phyloP scores from a whole-genome alignment of 73 alveolate genomes.

The Stentor coeruleus region DNA sequence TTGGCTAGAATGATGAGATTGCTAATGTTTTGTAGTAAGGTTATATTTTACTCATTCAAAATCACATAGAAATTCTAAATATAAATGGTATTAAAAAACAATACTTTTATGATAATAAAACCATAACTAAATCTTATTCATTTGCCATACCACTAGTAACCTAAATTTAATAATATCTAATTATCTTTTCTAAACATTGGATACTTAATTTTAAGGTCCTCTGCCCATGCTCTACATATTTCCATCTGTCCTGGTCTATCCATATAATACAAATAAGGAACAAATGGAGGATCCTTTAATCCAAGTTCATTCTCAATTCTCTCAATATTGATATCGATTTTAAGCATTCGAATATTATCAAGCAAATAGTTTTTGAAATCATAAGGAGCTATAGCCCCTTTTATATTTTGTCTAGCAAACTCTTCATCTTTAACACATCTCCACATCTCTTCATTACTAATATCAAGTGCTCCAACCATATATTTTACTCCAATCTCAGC shows the following conservation, averaged over 20 bases:
- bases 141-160: too few species aligned
- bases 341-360: not conserved
- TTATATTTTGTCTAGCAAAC: not conserved
- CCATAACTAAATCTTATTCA: too few species aligned
- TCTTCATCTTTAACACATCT: not conserved
- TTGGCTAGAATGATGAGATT: too few species aligned
- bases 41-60: too few species aligned
- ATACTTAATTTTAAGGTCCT: too few species aligned
- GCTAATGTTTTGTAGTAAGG: too few species aligned
- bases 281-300: not conserved
- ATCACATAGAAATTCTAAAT: too few species aligned
- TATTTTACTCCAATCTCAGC: not conserved
- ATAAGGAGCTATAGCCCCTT: not conserved
- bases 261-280: not conserved
- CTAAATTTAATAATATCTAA: too few species aligned
- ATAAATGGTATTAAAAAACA: too few species aligned
- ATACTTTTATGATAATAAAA: too few species aligned
- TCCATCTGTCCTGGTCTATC: slow-evolving; percentile 5
- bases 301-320: not conserved
- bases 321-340: not conserved
- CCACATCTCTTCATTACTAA: not conserved
- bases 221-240: too few species aligned
- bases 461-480: not conserved
- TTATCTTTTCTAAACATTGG: too few species aligned
- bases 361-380: not conserved